Percentiles rank a stretch among this genome's conserved stretches.
Conservation (phyloP, 192 early-diverging fungal genomes). For the Haplosporangium gracile region DNA sequence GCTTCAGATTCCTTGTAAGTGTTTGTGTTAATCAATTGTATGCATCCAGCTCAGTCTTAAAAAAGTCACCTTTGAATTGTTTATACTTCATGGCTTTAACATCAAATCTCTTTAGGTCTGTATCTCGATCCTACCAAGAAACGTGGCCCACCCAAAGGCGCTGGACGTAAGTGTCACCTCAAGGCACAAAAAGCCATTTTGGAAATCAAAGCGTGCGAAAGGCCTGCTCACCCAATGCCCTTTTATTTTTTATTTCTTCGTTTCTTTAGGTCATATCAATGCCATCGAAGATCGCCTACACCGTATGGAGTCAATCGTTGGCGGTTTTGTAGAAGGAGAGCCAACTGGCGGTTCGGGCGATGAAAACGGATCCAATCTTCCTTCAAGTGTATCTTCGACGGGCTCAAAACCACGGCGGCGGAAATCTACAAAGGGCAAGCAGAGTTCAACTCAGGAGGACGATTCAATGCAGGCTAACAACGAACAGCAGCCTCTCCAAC, state of each 20-base stretch:
- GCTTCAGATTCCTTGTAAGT: slow-evolving; percentile 50
- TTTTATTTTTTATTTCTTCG: not conserved
- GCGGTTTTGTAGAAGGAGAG: slow-evolving; percentile 55
- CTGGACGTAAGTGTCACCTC: slow-evolving; percentile 39
- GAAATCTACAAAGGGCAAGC: slow-evolving; percentile 37
- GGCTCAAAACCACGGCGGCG: slow-evolving; percentile 19
- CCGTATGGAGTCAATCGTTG: slow-evolving; percentile 74
- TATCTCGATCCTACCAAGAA: slow-evolving; percentile 56
- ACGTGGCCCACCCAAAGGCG: slow-evolving; percentile 53
- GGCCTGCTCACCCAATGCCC: not conserved
- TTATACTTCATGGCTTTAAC: not conserved
- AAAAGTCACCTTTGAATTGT: not conserved
- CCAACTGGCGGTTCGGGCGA: slow-evolving; percentile 1
- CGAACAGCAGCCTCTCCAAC: slow-evolving; percentile 19
- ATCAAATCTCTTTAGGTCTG: slow-evolving; percentile 10
- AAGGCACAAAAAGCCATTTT: not conserved
- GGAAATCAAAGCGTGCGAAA: not conserved
- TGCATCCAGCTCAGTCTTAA: not conserved
- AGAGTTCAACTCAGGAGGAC: not conserved
- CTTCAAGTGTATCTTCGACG: slow-evolving; percentile 14
- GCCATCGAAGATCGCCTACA: slow-evolving; percentile 81
- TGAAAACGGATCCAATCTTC: not conserved
- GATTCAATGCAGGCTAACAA: not conserved
- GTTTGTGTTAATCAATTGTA: not conserved
- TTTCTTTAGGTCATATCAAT: slow-evolving; percentile 76